Conservation (phyloP, 2,329 filamentous ascomycete genomes). For the Simplicillium sp. region DNA sequence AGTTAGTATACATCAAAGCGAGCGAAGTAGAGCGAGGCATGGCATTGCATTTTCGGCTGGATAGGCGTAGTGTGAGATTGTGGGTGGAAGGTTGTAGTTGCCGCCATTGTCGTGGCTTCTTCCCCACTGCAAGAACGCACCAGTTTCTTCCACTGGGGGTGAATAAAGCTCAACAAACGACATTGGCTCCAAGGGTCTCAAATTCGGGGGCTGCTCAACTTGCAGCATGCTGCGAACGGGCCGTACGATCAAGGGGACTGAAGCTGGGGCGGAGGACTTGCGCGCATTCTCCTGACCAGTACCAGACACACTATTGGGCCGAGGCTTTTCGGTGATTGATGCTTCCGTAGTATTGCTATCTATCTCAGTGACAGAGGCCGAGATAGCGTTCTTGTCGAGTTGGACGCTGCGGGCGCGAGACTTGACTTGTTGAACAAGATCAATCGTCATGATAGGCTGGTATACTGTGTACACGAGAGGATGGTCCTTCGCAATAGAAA, state of each 20-base stretch:
- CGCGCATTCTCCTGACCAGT: constrained; percentile 6
- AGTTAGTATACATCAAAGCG: neutral
- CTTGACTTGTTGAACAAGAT: constrained; percentile 32
- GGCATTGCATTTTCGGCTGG: too few species aligned
- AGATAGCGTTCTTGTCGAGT: constrained; percentile 25
- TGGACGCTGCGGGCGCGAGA: constrained; percentile 39
- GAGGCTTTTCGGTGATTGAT: constrained; percentile 11
- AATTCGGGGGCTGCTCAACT: constrained; percentile 36
- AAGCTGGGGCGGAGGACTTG: constrained; percentile 4
- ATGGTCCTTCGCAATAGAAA: constrained; percentile 19
- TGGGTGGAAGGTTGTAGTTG: constrained; percentile 4
- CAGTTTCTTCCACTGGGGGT: constrained; percentile 6
- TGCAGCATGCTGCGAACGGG: constrained; percentile 45
- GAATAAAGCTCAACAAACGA: constrained; percentile 37
- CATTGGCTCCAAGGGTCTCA: constrained; percentile 32
- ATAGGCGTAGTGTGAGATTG: neutral
- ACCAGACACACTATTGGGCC: neutral
- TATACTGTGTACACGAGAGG: constrained; percentile 17
- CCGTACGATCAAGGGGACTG: constrained; percentile 8
- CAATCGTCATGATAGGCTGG: constrained; percentile 26
- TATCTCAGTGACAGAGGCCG: constrained; percentile 8
- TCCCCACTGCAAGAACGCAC: too few species aligned
- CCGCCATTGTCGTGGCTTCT: constrained; percentile 4
- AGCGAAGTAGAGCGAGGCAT: too few species aligned
- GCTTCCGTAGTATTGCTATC: constrained; percentile 8